Evolutionary conservation across 1,139 yeast species (phyloP).

Genomic region (Yamadazyma jaroonii): DNA sequence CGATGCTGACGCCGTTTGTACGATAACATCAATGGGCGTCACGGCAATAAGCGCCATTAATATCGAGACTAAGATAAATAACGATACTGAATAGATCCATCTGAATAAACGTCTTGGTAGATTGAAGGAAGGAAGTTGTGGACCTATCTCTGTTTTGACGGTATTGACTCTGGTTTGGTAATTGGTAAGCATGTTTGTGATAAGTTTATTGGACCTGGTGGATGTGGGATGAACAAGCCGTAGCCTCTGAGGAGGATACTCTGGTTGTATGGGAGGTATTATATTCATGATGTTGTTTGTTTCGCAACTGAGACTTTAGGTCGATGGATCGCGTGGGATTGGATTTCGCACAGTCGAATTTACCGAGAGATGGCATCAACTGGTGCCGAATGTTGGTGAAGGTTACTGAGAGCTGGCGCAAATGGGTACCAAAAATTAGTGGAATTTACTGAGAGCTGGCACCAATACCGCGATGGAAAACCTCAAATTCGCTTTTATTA

Average conservation of each 20-base stretch:
- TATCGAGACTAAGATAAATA: conserved; percentile 47
- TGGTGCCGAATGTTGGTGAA: too few species aligned
- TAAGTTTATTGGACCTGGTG: background rate
- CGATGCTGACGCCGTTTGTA: conserved; percentile 56
- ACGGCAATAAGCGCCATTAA: conserved; percentile 59
- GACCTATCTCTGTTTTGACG: conserved; percentile 10
- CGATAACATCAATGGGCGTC: conserved; percentile 73
- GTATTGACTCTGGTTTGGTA: conserved; percentile 5
- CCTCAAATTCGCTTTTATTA: too few species aligned
- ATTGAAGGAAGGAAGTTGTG: conserved; percentile 15
- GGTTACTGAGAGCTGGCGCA: too few species aligned
- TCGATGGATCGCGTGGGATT: too few species aligned
- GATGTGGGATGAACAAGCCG: background rate
- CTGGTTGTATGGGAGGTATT: background rate
- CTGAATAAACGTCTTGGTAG: conserved; percentile 38
- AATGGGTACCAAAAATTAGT: too few species aligned
- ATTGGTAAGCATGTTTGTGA: background rate
- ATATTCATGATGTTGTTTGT: too few species aligned
- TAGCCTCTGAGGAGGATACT: background rate
- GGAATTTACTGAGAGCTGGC: background rate
- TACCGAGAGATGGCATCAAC: too few species aligned
- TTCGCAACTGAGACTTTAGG: too few species aligned
- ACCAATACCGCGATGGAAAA: too few species aligned
- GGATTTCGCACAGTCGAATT: too few species aligned
- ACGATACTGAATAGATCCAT: conserved; percentile 58